phyloP scores from a whole-genome alignment of 2,329 filamentous ascomycete species.

The Xylaria multiplex region DNA sequence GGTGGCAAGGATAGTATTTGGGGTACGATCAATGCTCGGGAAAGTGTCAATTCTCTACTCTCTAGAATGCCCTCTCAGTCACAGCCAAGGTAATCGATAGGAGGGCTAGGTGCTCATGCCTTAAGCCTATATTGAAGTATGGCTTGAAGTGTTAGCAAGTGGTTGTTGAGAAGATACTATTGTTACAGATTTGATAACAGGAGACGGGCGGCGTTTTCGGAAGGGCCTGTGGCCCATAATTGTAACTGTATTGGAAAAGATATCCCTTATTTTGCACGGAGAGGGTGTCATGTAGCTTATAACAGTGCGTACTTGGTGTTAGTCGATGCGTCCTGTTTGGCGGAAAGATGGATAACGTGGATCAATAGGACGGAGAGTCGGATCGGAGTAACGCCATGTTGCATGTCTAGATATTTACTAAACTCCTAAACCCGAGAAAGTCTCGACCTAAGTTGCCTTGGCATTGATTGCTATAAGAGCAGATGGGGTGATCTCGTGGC shows the following conservation, averaged over 20 bases:
- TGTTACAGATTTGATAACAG: conserved; percentile 2
- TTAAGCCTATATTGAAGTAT: not conserved
- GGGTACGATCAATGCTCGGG: conserved; percentile 66
- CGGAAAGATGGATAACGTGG: not conserved
- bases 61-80: conserved; percentile 58
- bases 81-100: conserved; percentile 33
- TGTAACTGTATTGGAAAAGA: conserved; percentile 19
- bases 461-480: conserved; percentile 17
- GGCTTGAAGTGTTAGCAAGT: conserved; percentile 16
- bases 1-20: conserved; percentile 66
- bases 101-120: not conserved
- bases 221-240: conserved; percentile 5
- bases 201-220: conserved; percentile 29
- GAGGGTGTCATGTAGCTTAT: conserved; percentile 1
- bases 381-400: conserved; percentile 30
- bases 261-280: conserved; percentile 14
- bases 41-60: conserved; percentile 71
- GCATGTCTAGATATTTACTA: conserved; percentile 33
- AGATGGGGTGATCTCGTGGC: not conserved
- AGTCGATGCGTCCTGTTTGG: not conserved
- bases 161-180: conserved; percentile 14
- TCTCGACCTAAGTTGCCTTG: conserved; percentile 9
- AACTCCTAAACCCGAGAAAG: conserved; percentile 39
- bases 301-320: not conserved
- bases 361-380: not conserved